These are phyloP conservation scores for Aspergillus pseudotamarii DNA, from an alignment of 2,329 filamentous ascomycete genomes.

Conservation along the genomic window DNA sequence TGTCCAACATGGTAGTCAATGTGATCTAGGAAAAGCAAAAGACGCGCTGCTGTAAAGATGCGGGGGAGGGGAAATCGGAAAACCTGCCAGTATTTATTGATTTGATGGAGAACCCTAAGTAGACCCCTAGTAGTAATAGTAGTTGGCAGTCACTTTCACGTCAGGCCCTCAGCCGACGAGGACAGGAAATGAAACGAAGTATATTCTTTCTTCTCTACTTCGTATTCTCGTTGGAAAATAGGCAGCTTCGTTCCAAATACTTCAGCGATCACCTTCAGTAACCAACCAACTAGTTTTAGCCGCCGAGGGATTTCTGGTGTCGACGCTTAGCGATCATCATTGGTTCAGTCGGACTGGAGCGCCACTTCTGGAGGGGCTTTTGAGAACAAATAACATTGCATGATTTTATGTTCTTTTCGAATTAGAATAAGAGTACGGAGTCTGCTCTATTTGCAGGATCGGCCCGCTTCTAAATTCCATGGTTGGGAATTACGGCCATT, in stretches of 20 bases:
- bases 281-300: slow-evolving; percentile 1
- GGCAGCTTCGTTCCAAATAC: not conserved
- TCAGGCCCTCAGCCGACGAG: not conserved
- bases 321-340: slow-evolving; percentile 16
- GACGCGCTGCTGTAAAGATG: not conserved
- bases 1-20: not conserved
- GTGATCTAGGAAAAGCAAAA: slow-evolving; percentile 1
- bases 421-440: not conserved
- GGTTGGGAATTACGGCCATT: not conserved
- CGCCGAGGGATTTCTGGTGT: slow-evolving; percentile 19
- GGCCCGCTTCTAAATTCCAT: slow-evolving; percentile 22
- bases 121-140: no score
- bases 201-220: not conserved
- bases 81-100: not conserved
- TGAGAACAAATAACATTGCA: slow-evolving; percentile 1
- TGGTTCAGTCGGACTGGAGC: slow-evolving; percentile 15
- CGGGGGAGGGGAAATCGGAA: not conserved
- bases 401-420: not conserved
- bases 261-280: not conserved
- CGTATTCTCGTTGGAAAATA: not conserved
- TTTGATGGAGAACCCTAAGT: not conserved
- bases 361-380: slow-evolving; percentile 11
- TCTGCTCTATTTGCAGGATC: slow-evolving; percentile 1
- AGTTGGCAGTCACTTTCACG: not conserved
- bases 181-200: not conserved